A percentile compares a stretch with the other conserved stretches of the same genome.
Conservation (phyloP, 805 yeast species). For the Kazachstania africana region DNA sequence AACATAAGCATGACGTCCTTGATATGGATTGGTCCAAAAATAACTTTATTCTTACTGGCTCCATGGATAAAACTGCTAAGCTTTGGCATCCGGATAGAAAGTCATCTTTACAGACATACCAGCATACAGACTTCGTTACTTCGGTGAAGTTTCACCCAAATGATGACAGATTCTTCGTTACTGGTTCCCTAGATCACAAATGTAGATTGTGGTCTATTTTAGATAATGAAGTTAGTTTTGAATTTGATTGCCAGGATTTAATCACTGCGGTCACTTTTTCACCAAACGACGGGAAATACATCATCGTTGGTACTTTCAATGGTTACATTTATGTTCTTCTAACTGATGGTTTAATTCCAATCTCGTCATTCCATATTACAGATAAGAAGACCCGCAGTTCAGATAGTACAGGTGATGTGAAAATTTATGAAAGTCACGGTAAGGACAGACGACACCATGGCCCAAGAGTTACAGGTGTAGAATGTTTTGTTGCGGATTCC, state of each 20-base stretch:
- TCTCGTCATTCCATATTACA: conserved; percentile 34
- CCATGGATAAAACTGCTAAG: conserved; percentile 74
- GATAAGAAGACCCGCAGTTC: conserved; percentile 26
- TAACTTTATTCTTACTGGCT: conserved; percentile 64
- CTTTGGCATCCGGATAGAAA: conserved; percentile 75
- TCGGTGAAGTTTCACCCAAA: conserved; percentile 68
- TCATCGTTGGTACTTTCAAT: conserved; percentile 65
- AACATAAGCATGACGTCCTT: conserved; percentile 63
- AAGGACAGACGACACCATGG: conserved; percentile 23
- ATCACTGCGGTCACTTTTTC: conserved; percentile 69
- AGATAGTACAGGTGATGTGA: not conserved
- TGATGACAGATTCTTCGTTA: conserved; percentile 78
- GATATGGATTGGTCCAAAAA: conserved; percentile 82
- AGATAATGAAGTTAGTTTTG: conserved; percentile 53
- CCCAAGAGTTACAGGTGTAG: conserved; percentile 69
- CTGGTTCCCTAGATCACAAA: conserved; percentile 69
- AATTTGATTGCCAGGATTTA: conserved; percentile 48
- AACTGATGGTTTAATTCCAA: conserved; percentile 48
- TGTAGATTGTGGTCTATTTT: conserved; percentile 74
- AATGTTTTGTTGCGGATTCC: conserved; percentile 29
- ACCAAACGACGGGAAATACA: conserved; percentile 48
- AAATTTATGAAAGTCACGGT: no score
- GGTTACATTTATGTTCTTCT: conserved; percentile 55
- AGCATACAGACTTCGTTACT: conserved; percentile 72
- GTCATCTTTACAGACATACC: conserved; percentile 50